These are phyloP conservation scores for Atkinsonella hypoxylon DNA, from an alignment of 2,329 filamentous ascomycete genomes.

Conservation along the genomic window DNA sequence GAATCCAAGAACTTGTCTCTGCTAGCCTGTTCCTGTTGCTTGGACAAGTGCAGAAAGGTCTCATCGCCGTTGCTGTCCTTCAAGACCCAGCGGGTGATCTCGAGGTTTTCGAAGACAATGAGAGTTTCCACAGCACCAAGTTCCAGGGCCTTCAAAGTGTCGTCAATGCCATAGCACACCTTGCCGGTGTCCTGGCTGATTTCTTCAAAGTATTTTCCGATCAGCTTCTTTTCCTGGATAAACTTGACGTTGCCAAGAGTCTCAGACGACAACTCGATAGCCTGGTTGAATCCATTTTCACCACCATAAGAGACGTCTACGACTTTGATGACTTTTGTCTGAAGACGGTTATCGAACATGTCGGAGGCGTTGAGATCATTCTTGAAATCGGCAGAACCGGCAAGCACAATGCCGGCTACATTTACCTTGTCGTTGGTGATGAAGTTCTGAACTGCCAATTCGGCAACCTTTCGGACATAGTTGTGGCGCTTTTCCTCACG, in stretches of 20 bases:
- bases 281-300: conserved; percentile 99
- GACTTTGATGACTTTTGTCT: conserved; percentile 96
- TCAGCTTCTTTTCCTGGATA: conserved; percentile 99
- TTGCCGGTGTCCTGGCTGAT: conserved; percentile 96
- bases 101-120: conserved; percentile 95
- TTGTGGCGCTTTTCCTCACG: conserved; percentile 99
- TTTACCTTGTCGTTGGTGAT: conserved; percentile 98
- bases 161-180: conserved; percentile 95
- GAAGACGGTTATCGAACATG: conserved; percentile 86
- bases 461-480: conserved; percentile 97
- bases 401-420: conserved; percentile 86
- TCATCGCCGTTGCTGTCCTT: conserved; percentile 67
- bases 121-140: conserved; percentile 87
- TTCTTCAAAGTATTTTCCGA: conserved; percentile 97
- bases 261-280: conserved; percentile 89
- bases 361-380: conserved; percentile 97
- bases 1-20: conserved; percentile 89
- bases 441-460: conserved; percentile 96
- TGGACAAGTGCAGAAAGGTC: conserved; percentile 75
- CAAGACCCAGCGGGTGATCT: conserved; percentile 82
- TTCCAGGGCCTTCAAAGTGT: conserved; percentile 93
- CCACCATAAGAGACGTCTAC: conserved; percentile 98
- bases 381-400: conserved; percentile 98
- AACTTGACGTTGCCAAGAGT: conserved; percentile 99
- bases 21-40: conserved; percentile 57